Conservation (phyloP, 768 basidiomycete genomes). For the Podaxis pistillaris region DNA sequence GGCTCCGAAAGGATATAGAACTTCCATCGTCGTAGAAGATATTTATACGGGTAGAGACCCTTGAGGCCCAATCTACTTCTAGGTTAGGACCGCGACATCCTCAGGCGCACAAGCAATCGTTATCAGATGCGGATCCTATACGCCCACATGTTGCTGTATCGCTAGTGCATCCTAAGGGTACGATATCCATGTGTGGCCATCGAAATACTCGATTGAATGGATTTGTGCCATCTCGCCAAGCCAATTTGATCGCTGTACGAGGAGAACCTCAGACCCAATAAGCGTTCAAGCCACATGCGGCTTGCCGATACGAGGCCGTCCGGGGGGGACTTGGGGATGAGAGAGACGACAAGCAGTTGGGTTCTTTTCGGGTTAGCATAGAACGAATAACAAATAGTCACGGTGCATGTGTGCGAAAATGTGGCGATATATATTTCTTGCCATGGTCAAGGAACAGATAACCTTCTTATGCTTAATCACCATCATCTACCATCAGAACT, state of each 20-base stretch:
- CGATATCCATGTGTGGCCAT: background rate
- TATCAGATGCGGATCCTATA: background rate
- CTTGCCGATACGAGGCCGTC: background rate
- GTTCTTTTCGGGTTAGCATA: background rate
- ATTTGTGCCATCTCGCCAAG: background rate
- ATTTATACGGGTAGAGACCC: background rate
- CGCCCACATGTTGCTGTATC: background rate
- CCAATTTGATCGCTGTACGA: background rate
- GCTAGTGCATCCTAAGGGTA: background rate
- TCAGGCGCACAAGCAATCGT: background rate
- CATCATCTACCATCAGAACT: slow-evolving; percentile 47
- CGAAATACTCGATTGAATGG: background rate
- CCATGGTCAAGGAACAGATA: background rate
- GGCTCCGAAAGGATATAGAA: background rate
- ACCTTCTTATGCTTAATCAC: slow-evolving; percentile 19
- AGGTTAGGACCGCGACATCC: background rate
- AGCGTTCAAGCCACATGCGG: background rate
- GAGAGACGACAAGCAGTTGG: background rate
- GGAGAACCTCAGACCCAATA: background rate
- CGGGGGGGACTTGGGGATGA: background rate
- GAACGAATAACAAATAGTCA: background rate
- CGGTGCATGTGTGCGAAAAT: background rate
- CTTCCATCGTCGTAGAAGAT: background rate
- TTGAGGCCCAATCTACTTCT: background rate
- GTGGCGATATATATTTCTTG: slow-evolving; percentile 5